Conservation (phyloP, 352 stramenopile species). For the Phytopythium cucurbitacearum region DNA sequence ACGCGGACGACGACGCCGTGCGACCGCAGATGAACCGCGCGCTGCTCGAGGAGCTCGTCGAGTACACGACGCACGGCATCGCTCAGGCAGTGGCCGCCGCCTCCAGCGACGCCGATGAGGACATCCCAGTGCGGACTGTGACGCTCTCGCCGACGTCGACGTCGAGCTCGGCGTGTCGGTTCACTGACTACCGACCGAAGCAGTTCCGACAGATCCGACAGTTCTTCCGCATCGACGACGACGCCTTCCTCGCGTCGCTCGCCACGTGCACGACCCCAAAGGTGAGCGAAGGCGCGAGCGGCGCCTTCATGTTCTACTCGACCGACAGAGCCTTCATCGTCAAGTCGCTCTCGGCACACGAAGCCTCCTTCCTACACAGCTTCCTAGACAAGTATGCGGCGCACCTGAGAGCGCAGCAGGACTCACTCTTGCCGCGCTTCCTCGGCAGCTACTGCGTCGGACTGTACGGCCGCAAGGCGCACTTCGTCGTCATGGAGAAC, state of each 20-base stretch:
- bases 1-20: conserved; percentile 52
- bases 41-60: conserved; percentile 70
- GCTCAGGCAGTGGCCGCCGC: conserved; percentile 38
- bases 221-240: conserved; percentile 54
- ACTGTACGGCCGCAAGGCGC: conserved; percentile 63
- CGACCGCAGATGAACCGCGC: conserved; percentile 77
- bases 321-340: conserved; percentile 73
- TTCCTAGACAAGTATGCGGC: conserved; percentile 64
- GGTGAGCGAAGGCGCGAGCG: conserved; percentile 73
- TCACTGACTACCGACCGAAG: conserved; percentile 52
- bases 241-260: conserved; percentile 49
- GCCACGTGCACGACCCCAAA: conserved; percentile 66
- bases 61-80: conserved; percentile 79
- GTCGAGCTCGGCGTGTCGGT: conserved; percentile 48
- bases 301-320: conserved; percentile 84
- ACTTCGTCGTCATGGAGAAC: conserved; percentile 90
- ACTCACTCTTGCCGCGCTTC: conserved; percentile 78
- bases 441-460: conserved; percentile 78
- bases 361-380: conserved; percentile 57
- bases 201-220: conserved; percentile 48
- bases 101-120: background rate
- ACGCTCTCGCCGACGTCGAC: conserved; percentile 32
- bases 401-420: conserved; percentile 48
- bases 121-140: conserved; percentile 29
- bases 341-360: conserved; percentile 61